These are phyloP conservation scores for Spizellomyces punctatus DNA, from an alignment of 192 early-diverging fungal genomes.

Conservation along the genomic window DNA sequence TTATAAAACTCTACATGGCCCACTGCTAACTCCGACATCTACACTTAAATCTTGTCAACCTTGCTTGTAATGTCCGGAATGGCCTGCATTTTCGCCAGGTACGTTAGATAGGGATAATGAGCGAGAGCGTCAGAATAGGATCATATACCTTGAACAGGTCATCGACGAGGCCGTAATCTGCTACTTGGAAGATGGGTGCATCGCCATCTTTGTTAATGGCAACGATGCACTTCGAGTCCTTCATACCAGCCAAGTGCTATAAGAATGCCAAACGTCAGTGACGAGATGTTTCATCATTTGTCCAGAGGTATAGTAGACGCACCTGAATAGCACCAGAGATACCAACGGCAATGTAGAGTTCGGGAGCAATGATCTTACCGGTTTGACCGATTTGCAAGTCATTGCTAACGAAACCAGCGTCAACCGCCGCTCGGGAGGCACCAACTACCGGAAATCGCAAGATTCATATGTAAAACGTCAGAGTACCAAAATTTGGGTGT, in stretches of 20 bases:
- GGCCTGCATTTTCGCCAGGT: too few relatives aligned
- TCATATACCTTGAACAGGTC: constrained; percentile 82
- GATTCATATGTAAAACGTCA: not conserved
- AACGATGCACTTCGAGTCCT: constrained; percentile 98
- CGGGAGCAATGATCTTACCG: constrained; percentile 96
- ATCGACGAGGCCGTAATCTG: constrained; percentile 94
- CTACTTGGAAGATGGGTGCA: constrained; percentile 94
- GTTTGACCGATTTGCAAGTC: constrained; percentile 98
- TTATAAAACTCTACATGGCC: too few relatives aligned
- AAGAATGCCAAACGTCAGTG: not conserved
- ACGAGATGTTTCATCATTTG: not conserved
- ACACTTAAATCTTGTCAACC: too few relatives aligned
- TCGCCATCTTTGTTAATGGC: constrained; percentile 99
- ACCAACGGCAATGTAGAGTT: constrained; percentile 93
- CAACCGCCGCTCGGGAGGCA: constrained; percentile 96
- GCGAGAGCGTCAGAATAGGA: too few relatives aligned
- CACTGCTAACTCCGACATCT: too few relatives aligned
- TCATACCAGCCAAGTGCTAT: constrained; percentile 98
- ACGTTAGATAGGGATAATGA: too few relatives aligned
- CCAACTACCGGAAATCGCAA: constrained; percentile 64
- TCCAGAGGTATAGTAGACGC: not conserved
- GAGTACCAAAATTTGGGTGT: not conserved
- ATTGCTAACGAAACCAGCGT: constrained; percentile 96
- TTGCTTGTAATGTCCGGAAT: too few relatives aligned
- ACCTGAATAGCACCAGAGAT: constrained; percentile 93